Base-by-base conservation (phyloP, 306 rosid genomes). In the Acmispon strigosus region DNA sequence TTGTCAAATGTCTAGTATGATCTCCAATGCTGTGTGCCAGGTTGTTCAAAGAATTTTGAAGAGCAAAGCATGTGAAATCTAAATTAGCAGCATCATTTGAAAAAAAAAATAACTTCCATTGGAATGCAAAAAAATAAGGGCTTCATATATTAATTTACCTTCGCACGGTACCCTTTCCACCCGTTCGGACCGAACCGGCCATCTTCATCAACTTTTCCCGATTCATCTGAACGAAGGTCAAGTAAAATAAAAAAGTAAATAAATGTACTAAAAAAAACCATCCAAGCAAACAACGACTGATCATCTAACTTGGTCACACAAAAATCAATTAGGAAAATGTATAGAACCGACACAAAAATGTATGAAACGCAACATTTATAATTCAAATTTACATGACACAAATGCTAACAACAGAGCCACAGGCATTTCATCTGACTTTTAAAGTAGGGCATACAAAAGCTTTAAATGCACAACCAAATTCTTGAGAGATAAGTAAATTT, bases 111-210 rank as follows among this genome's bases (percentile, higher is more conserved):
- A 9, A 51, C 8, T 44, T 62, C 15, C 5, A 18, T 29, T 22
- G 2, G 29, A 12, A 52, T 22, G 22, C 22, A 42, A 42, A 5
- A 49, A 57, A 34, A 37, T 8, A 0, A 2, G 6, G 10, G 11
- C 39, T 61, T 16, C 16, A 64, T 1, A 32, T 4, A 47, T 52
- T 41, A 41, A 57, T 45, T 24, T 63, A 92, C 98, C 98, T 92
- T 82, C 98, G 88, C 82, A 92, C 17, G 37, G 96, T 92, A 75
- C 98, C 98, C 82, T 92, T 92, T 59, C 98, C 98, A 59, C 98
- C 98, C 15, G 98, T 92, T 81, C 98, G 85, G 27, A 92, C 98
- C 0, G 98, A 91, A 89, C 98, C 91, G 2, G 96, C 98, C 98
- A 92, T 92, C 86, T 88, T 89, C 86, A 77, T 86, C 73, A 92